Evolutionary conservation across 106 monocot species (phyloP).

Genomic region (Alisma plantagoaquatica): DNA sequence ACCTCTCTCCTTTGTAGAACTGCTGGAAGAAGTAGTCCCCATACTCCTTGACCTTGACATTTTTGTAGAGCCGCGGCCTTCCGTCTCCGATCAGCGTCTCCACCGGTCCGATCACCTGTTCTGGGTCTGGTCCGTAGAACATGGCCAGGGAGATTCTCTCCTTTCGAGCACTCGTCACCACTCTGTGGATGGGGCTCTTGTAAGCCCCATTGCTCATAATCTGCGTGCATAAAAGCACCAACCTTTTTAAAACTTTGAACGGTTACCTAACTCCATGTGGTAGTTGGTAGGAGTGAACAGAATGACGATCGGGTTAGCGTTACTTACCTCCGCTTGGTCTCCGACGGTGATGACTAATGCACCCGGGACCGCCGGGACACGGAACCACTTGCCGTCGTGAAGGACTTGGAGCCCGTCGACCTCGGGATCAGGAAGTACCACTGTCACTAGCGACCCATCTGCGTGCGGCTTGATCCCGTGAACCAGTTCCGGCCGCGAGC

Average conservation of each 20-base stretch:
- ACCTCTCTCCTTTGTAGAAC: background rate
- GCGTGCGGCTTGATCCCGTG: slow-evolving; percentile 31
- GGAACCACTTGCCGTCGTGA: slow-evolving; percentile 20
- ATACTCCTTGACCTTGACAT: background rate
- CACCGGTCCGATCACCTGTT: background rate
- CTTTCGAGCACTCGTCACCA: background rate
- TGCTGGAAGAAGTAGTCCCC: background rate
- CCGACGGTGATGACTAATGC: slow-evolving; percentile 1
- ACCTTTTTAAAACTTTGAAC: background rate
- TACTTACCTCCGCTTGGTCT: slow-evolving; percentile 6
- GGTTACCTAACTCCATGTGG: background rate
- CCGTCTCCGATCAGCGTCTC: background rate
- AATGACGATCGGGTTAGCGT: no score
- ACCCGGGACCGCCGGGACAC: slow-evolving; percentile 1
- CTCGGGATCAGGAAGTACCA: slow-evolving; percentile 21
- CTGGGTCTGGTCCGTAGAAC: background rate
- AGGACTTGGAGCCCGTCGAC: slow-evolving; percentile 27
- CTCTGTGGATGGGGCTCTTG: no score
- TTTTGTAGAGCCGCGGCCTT: background rate
- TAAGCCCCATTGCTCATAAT: background rate
- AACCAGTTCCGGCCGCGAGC: slow-evolving; percentile 28
- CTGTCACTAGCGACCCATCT: slow-evolving; percentile 17
- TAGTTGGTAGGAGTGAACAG: no score
- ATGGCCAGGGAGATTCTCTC: background rate
- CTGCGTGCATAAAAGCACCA: background rate